These are phyloP conservation scores for Leccinum incarnatum DNA, from an alignment of 768 basidiomycete genomes.

Conservation along the genomic window DNA sequence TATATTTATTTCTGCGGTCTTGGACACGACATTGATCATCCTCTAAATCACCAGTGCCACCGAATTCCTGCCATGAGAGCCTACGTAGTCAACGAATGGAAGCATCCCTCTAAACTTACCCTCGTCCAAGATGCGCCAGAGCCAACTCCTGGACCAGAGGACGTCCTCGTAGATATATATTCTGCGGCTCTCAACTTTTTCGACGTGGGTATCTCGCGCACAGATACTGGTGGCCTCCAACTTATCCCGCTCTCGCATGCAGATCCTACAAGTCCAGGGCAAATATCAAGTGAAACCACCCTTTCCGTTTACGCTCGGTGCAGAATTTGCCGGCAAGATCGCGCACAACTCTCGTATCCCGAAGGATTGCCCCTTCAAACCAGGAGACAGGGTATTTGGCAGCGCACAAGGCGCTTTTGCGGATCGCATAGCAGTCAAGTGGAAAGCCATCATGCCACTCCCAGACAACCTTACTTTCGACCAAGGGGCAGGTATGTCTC, in stretches of 20 bases:
- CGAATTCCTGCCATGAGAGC: conserved; percentile 57
- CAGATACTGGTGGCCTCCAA: conserved; percentile 5
- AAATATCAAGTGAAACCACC: conserved; percentile 85
- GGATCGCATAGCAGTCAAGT: conserved; percentile 64
- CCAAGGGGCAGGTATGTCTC: conserved; percentile 72
- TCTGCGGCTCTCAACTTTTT: conserved; percentile 79
- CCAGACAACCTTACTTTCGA: conserved; percentile 78
- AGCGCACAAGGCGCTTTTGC: conserved; percentile 75
- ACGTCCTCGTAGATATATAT: conserved; percentile 75
- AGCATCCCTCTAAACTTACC: conserved; percentile 62
- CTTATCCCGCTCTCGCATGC: conserved; percentile 4
- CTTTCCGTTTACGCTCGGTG: conserved; percentile 81
- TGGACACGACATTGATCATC: not conserved
- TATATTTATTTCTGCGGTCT: not conserved
- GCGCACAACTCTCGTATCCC: conserved; percentile 72
- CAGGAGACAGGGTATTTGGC: conserved; percentile 89
- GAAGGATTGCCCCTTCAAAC: conserved; percentile 68
- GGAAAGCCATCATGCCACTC: conserved; percentile 54
- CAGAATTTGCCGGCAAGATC: conserved; percentile 83
- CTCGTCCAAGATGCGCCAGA: conserved; percentile 55
- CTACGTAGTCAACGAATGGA: conserved; percentile 68
- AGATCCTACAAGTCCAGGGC: conserved; percentile 87
- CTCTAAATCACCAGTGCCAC: not conserved
- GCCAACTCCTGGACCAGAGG: conserved; percentile 45
- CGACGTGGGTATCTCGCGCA: conserved; percentile 41